Base-by-base conservation (phyloP, 148 eudicot species). In the Arbutus unedo region DNA sequence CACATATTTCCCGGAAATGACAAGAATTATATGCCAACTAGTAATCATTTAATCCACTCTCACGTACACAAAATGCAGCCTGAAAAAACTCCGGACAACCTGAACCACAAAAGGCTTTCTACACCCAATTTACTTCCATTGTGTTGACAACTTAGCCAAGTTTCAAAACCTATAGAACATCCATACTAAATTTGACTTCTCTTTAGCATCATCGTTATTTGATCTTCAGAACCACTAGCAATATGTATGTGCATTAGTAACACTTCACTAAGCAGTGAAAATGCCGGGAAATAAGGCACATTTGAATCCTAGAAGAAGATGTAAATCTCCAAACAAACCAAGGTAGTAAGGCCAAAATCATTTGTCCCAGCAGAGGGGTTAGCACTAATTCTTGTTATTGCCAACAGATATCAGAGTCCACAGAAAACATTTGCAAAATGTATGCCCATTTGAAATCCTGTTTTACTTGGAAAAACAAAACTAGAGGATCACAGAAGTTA, bases 11-110 rank as follows among this genome's bases (percentile, higher is more conserved):
- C 56, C 43, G 6, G 16, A 48, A 48, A 48, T 10, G 16, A 78
- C 25, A 44, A 79, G 81, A 45, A 73, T 18, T 45, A 48, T 21
- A 44, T 15, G 50, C 76, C 76, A 77, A 77, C 49, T 54, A 38
- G 23, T 38, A 54, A 54, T 10, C 5, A 77, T 41, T 77, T 55
- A 16, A 18, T 54, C 80, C 43, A 77, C 79, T 77, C 49, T 19
- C 80, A 16, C 1, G 2, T 2, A 19, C 15, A 18, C n/a, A 76
- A 31, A 77, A 41, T 15, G n/a, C 76, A 55, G 21, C 80, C 62
- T 44, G 38, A 77, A 77, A 55, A 54, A 76, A 53, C 79, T 55
- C 79, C 74, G 6, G 21, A n/a, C 0, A n/a, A 43, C 74, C 49
- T 70, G 43, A 15, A 38, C 74, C 44, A 68, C 14, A 0, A 38